Base-by-base conservation (phyloP, 768 basidiomycete genomes). In the Amanita molliuscula region DNA sequence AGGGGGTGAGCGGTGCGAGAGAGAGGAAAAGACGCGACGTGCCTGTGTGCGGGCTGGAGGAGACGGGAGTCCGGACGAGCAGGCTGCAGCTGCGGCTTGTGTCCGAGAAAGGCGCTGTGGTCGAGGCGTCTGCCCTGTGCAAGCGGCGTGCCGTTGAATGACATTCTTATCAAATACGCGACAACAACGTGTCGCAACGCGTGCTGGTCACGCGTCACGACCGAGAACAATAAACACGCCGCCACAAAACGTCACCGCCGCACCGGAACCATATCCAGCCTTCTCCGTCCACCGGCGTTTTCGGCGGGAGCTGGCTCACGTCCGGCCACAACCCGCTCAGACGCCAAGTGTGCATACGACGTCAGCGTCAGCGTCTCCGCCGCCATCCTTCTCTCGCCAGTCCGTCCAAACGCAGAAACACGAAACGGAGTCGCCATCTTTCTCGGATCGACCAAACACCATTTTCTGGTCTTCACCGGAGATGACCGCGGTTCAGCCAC, bases 81-180 rank as follows among this genome's bases (percentile, higher is more conserved):
- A 66, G 55, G 61, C 26, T 44, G 26, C 1, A n/a, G 23, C 57
- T 56, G 65, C 16, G 66, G 65, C 47, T 65, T 66, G 71, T 84
- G 86, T 53, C 80, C 81, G 64, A 87, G 78, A 62, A 90, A 88
- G 45, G 84, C 75, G 64, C 73, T 71, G 64, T 83, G 85, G 76
- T 88, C 85, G 63, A 88, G 79, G 71, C 87, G 82, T 76, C 86
- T 84, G 73, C 81, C 83, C 80, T 87, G 82, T 69, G 82, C 83
- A 57, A 88, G 68, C 51, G 87, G 84, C 64, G 87, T 88, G 65
- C 80, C 76, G 64, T 84, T 76, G 80, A 90, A 90, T 67, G 86
- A 88, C 87, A 90, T 90, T 20, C n/a, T n/a, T n/a, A n/a, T n/a
- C n/a, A n/a, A n/a, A n/a, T n/a, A n/a, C n/a, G n/a, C n/a, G n/a